These are phyloP conservation scores for Leccinum uliginosum DNA, from an alignment of 768 basidiomycete genomes.

Conservation along the genomic window DNA sequence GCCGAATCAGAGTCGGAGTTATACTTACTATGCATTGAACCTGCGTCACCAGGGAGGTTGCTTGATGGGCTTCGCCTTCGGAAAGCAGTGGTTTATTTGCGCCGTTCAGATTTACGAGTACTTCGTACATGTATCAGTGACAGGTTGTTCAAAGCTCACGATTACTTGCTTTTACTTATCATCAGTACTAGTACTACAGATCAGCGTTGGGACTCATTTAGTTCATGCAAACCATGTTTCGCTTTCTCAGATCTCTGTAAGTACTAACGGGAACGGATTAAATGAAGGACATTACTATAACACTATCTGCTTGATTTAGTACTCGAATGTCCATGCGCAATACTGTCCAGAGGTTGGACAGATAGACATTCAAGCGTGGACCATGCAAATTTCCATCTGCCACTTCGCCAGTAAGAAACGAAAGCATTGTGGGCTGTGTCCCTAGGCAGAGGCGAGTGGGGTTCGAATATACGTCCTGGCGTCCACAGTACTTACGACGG, in stretches of 20 bases:
- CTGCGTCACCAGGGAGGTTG: neutral
- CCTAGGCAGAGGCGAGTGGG: slow-evolving; percentile 77
- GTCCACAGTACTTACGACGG: neutral
- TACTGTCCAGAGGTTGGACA: slow-evolving; percentile 28
- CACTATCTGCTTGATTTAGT: slow-evolving; percentile 63
- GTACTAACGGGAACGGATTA: neutral
- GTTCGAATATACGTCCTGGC: neutral
- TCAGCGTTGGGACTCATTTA: neutral
- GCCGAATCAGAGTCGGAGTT: too few relatives aligned
- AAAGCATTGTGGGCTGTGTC: slow-evolving; percentile 70
- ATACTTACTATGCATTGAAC: too few relatives aligned
- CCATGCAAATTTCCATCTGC: slow-evolving; percentile 54
- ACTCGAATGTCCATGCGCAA: slow-evolving; percentile 62
- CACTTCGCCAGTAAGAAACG: slow-evolving; percentile 77
- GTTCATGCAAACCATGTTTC: neutral
- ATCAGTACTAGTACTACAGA: neutral
- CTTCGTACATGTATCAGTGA: too few relatives aligned
- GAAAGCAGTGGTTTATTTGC: neutral
- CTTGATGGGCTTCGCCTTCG: neutral
- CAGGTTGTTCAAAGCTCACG: too few relatives aligned
- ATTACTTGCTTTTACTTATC: neutral
- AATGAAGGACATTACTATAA: neutral
- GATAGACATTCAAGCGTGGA: slow-evolving; percentile 77
- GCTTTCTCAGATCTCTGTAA: neutral
- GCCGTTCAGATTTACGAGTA: neutral